Conservation (phyloP, 2,329 filamentous ascomycete genomes). For the Diaporthe sp. region DNA sequence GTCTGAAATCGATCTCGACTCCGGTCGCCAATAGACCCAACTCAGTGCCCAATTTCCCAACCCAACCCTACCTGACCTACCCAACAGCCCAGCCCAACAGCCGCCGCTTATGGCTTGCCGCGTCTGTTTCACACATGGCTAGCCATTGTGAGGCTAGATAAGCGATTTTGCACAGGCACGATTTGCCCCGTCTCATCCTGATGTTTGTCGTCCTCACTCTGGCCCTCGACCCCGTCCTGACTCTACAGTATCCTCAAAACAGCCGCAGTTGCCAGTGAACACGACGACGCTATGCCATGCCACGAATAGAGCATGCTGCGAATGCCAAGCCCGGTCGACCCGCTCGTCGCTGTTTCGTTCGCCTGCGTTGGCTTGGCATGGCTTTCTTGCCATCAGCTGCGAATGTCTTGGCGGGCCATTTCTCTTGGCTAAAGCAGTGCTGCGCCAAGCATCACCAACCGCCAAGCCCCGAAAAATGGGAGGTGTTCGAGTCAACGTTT, state of each 20-base stretch:
- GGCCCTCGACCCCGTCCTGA: conserved; percentile 6
- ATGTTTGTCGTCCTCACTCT: conserved; percentile 14
- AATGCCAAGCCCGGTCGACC: conserved; percentile 27
- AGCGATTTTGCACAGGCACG: background rate
- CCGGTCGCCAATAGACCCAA: conserved; percentile 8
- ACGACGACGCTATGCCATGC: conserved; percentile 7
- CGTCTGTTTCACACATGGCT: conserved; percentile 31
- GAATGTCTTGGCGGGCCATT: conserved; percentile 19
- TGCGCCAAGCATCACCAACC: conserved; percentile 28
- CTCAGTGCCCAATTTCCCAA: conserved; percentile 21
- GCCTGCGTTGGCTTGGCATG: conserved; percentile 19
- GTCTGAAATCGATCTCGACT: conserved; percentile 25
- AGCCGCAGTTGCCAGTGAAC: conserved; percentile 20
- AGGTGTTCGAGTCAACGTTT: conserved; percentile 25
- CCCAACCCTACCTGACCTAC: background rate
- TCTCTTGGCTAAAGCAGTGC: background rate
- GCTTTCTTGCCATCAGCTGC: conserved; percentile 25
- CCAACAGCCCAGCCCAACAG: conserved; percentile 9
- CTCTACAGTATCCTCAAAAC: background rate
- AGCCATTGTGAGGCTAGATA: conserved; percentile 11
- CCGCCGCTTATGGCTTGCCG: conserved; percentile 24
- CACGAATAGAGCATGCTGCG: conserved; percentile 21
- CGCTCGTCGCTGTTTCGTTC: conserved; percentile 28
- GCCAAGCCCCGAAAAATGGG: conserved; percentile 16
- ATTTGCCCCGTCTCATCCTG: background rate